These are phyloP conservation scores for Botrytis hyacinthi DNA, from an alignment of 2,329 filamentous ascomycete genomes.

Conservation along the genomic window DNA sequence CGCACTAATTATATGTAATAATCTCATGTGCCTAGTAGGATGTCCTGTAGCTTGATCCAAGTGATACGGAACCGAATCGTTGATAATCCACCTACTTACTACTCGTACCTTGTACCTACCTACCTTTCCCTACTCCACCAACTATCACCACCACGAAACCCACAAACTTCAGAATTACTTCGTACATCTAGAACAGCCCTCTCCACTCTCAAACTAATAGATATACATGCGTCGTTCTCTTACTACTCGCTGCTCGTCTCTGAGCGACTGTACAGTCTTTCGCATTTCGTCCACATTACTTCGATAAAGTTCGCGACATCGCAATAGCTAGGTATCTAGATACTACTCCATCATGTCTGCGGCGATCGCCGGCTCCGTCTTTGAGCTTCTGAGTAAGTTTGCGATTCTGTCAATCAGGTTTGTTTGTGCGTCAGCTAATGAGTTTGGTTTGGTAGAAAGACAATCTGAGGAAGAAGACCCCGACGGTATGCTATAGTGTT, in stretches of 20 bases:
- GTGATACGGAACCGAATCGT: background rate
- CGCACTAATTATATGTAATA: background rate
- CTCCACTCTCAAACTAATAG: conserved; percentile 15
- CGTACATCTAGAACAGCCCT: background rate
- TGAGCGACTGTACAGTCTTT: conserved; percentile 32
- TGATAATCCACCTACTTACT: background rate
- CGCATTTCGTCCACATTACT: background rate
- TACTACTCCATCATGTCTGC: conserved; percentile 32
- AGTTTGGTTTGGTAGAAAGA: conserved; percentile 29
- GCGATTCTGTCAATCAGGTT: background rate
- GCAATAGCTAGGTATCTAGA: background rate
- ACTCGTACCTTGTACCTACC: too few species aligned
- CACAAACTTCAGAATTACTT: background rate
- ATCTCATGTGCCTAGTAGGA: too few species aligned
- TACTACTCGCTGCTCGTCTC: conserved; percentile 34
- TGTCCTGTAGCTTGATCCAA: background rate
- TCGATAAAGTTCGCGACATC: background rate
- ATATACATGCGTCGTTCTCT: conserved; percentile 39
- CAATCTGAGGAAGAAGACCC: conserved; percentile 35
- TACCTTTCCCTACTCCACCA: background rate
- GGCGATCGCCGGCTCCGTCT: conserved; percentile 33
- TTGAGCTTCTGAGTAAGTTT: conserved; percentile 40
- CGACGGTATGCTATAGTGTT: conserved; percentile 30
- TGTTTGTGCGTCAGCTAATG: conserved; percentile 29
- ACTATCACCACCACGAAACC: background rate